Evolutionary conservation across 306 rosid species (phyloP), one percentile per base, ranked within the genome.

Genomic region (Cicer cuneatum): DNA sequence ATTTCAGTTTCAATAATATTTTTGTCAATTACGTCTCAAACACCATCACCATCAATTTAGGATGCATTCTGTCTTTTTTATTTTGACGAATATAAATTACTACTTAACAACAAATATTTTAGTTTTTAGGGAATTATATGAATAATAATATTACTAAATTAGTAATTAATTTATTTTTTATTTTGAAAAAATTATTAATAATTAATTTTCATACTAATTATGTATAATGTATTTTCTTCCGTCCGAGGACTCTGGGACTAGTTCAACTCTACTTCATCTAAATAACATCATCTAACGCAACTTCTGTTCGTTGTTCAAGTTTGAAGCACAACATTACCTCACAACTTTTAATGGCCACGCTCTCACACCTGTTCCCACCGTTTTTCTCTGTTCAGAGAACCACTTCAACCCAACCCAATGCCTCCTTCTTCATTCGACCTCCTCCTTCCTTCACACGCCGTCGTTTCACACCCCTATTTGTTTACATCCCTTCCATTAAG

Each of bases 261-360:
- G 19, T 16, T 74, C 24, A 49, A 63, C 64, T 63, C 2, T 29
- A 4, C 21, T 39, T 33, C 70, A 21, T 66, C 54, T n/a, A n/a
- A n/a, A n/a, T n/a, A n/a, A n/a, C n/a, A n/a, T 11, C 61, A 16
- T 13, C 5, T 35, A 58, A 9, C 38, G 12, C 16, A 61, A 15
- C 37, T 16, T 63, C 19, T 9, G 15, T 12, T 69, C 37, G 10
- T 14, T 8, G 7, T 41, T 59, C 46, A 39, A 21, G 4, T 69
- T 41, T 8, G 38, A 63, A 63, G 5, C 77, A 62, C 49, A 2
- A 11, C 51, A 70, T 13, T 9, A 45, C 54, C 43, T 21, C 74
- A 53, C 8, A 12, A 7, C 56, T 8, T 40, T 48, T 62, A 48
- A 90, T 93, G 98, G 86, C 83, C 24, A 47, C 85, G 9, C 83